A percentile compares a stretch with the other conserved stretches of the same genome.
Conservation (phyloP, 805 yeast genomes). For the Cyberlindnera veronae region DNA sequence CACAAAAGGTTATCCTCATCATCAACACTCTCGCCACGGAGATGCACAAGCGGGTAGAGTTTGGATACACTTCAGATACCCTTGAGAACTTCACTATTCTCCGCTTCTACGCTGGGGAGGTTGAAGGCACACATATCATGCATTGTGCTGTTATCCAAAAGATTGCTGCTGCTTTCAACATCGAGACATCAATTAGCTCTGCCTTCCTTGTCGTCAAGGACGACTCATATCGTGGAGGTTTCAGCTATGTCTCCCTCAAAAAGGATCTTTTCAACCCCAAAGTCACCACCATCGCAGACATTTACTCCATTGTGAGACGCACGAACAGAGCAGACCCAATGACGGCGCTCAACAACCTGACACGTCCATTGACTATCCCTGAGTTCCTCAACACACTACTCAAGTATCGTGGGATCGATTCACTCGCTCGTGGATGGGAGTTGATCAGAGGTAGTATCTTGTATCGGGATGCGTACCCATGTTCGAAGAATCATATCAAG, state of each 20-base stretch:
- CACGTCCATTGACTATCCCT: conserved; percentile 5
- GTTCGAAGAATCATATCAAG: conserved; percentile 14
- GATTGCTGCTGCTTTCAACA: conserved; percentile 7
- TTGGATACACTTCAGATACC: conserved; percentile 1
- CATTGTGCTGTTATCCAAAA: conserved; percentile 13
- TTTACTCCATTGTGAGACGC: conserved; percentile 2
- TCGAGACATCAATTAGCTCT: conserved; percentile 4
- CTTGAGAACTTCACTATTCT: conserved; percentile 15
- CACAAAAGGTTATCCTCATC: conserved; percentile 13
- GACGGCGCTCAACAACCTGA: conserved; percentile 3
- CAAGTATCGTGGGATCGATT: conserved; percentile 4
- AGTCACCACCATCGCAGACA: conserved; percentile 7
- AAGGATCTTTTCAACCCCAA: conserved; percentile 5
- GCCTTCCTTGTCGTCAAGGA: conserved; percentile 13
- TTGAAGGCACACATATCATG: conserved; percentile 5
- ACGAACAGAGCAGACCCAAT: conserved; percentile 1
- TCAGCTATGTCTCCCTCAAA: conserved; percentile 9
- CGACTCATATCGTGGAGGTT: conserved; percentile 6
- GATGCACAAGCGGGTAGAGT: conserved; percentile 4
- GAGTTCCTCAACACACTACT: conserved; percentile 4
- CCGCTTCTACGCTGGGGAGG: conserved; percentile 20
- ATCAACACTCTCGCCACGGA: conserved; percentile 5
- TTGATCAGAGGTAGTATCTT: conserved; percentile 2
- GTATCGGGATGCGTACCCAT: conserved; percentile 10
- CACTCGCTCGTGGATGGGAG: conserved; percentile 9